Evolutionary conservation across 306 rosid species (phyloP), one percentile per base, ranked within the genome.

Genomic region (Ormosia emarginata): DNA sequence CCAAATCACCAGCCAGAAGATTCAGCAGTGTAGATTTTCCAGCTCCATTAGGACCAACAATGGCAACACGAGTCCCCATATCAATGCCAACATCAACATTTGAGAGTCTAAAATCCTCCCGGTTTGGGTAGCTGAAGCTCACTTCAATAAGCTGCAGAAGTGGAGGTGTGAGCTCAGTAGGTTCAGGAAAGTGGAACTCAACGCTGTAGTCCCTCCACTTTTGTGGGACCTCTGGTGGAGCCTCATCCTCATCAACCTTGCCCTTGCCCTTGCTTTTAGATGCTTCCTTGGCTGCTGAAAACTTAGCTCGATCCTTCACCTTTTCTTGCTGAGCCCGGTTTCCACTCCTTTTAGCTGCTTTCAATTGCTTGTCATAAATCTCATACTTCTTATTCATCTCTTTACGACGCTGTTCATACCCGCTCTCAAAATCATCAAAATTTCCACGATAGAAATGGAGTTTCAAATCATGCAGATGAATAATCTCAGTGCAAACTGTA

Each of bases 391-490:
- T 92, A 79, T 90, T 92, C 86, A 86, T 81, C 87, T 92, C 94
- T 80, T 91, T 92, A 47, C 92, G 90, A 56, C 92, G 94, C 82
- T 92, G 94, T 71, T 92, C 97, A 56, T 90, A 92, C 30, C 93
- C 97, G 9, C 80, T 90, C 81, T 92, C 94, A 82, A 90, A 90
- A 75, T 75, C 93, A 69, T 88, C 90, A 83, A 92, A 90, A 76
- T 92, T 90, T 50, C 97, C 97, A 37, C 94, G 90, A 62, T 90
- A 90, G 53, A 90, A 86, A 62, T 92, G 92, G 74, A 92, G 94
- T 85, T 88, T 89, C 66, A 89, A 76, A 77, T 92, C 95, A 82
- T 92, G 95, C 49, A 90, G 89, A 83, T 92, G 97, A 82, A 92
- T 90, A 74, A 90, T 90, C 79, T 89, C 91, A 52, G 55, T 79